phyloP scores from a whole-genome alignment of 768 basidiomycete genomes.

The Mycena chlorophos region DNA sequence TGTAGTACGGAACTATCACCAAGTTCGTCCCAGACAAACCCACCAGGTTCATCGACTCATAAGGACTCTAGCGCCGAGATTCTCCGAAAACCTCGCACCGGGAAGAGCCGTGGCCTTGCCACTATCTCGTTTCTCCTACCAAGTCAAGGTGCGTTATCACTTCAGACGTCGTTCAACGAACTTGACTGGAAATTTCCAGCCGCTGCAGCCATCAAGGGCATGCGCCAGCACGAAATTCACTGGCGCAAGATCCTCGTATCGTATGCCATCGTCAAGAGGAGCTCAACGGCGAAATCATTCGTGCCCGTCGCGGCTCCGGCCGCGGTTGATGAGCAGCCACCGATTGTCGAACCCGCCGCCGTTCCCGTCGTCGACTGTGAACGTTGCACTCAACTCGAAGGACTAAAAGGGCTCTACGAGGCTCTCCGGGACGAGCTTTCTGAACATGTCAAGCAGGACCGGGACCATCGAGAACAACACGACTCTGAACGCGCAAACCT shows the following conservation, averaged over 20 bases:
- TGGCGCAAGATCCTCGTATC: not conserved
- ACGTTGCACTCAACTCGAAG: not conserved
- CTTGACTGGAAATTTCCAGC: not conserved
- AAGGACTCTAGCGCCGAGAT: not conserved
- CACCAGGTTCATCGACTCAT: not conserved
- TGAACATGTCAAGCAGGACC: not conserved
- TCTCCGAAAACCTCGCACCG: not conserved
- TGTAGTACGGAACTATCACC: not conserved
- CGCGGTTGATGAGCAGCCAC: not conserved
- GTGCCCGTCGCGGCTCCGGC: not conserved
- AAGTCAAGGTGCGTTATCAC: not conserved
- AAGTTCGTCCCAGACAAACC: not conserved
- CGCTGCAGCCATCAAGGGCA: not conserved
- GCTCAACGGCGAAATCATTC: not conserved
- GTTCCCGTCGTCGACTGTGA: not conserved
- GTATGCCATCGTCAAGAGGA: not conserved
- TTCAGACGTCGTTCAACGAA: not conserved
- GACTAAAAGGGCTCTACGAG: not conserved
- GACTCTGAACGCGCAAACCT: not conserved
- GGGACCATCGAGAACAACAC: not conserved
- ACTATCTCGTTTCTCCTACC: not conserved
- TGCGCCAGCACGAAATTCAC: not conserved
- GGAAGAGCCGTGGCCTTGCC: not conserved
- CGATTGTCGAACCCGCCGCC: not conserved
- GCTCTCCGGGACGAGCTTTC: not conserved